Percentiles rank a stretch among this genome's conserved stretches.
Conservation (phyloP, 495 filamentous ascomycete genomes). For the Xylaria longipes region DNA sequence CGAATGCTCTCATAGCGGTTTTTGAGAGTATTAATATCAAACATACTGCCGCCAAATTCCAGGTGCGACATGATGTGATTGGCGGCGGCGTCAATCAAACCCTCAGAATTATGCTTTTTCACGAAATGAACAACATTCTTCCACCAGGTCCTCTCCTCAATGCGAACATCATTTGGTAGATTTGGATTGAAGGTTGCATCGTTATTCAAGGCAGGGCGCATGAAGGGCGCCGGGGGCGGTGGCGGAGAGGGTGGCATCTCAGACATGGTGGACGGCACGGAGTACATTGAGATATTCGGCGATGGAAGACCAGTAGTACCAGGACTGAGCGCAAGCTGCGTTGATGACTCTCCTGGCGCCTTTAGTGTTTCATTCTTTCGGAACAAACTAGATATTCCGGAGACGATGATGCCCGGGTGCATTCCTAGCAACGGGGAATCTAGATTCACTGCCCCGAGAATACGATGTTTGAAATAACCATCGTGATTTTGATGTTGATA, state of each 20-base stretch:
- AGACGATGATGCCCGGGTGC: constrained; percentile 83
- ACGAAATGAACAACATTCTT: constrained; percentile 76
- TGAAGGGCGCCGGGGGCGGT: constrained; percentile 25
- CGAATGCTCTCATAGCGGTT: constrained; percentile 71
- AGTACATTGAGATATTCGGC: constrained; percentile 45
- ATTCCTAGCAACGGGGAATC: constrained; percentile 89
- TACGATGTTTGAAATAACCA: constrained; percentile 69
- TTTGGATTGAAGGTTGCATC: constrained; percentile 76
- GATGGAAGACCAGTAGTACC: constrained; percentile 35
- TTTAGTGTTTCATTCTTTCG: constrained; percentile 54
- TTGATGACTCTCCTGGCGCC: constrained; percentile 28
- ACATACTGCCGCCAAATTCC: constrained; percentile 81
- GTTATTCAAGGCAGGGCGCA: constrained; percentile 30
- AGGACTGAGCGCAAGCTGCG: constrained; percentile 22
- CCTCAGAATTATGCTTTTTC: constrained; percentile 73
- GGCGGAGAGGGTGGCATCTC: constrained; percentile 35
- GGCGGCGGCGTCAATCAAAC: constrained; percentile 70
- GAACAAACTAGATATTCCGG: constrained; percentile 80
- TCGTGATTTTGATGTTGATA: constrained; percentile 28
- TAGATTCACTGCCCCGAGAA: constrained; percentile 82
- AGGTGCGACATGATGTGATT: constrained; percentile 79
- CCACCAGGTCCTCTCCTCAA: constrained; percentile 69
- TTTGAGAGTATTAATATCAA: constrained; percentile 74
- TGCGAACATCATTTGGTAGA: constrained; percentile 73
- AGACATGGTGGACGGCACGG: constrained; percentile 40